Percentiles rank a stretch among this genome's conserved stretches.
Evolutionary conservation across 2,329 filamentous ascomycete genomes (phyloP).

Genomic region (Paracoccidioides lutzii): DNA sequence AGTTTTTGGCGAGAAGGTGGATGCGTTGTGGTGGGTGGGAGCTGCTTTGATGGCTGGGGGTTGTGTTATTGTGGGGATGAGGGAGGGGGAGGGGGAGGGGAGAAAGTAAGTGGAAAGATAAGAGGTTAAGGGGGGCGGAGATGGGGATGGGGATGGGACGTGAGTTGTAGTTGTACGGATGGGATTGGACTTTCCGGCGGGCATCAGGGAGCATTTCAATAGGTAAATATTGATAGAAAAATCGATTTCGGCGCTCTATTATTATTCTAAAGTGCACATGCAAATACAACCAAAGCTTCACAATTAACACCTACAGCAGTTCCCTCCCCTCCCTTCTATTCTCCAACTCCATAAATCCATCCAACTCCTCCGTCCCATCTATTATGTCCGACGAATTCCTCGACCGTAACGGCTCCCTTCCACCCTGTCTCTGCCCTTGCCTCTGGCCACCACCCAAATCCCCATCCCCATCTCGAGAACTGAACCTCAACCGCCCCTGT

Average conservation of each 20-base stretch:
- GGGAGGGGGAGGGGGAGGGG: constrained; percentile 34
- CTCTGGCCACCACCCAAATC: constrained; percentile 14
- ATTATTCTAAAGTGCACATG: background rate
- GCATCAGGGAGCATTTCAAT: no score
- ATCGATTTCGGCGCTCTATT: no score
- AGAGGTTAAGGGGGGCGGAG: no score
- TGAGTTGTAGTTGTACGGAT: no score
- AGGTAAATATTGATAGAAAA: no score
- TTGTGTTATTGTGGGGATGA: constrained; percentile 49
- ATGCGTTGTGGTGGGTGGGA: constrained; percentile 49
- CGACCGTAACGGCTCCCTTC: constrained; percentile 15
- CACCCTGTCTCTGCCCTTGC: constrained; percentile 14
- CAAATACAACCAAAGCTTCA: background rate
- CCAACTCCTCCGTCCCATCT: constrained; percentile 41
- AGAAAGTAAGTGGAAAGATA: constrained; percentile 3
- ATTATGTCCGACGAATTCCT: constrained; percentile 28
- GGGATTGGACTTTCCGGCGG: no score
- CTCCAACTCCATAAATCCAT: constrained; percentile 35
- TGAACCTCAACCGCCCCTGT: background rate
- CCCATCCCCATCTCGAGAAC: background rate
- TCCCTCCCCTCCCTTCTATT: constrained; percentile 15
- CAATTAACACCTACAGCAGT: constrained; percentile 1
- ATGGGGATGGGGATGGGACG: no score
- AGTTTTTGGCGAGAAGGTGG: constrained; percentile 45
- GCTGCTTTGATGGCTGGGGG: constrained; percentile 47